phyloP scores from a whole-genome alignment of 1,284 basidiomycete genomes.

The Cutaneotrichosporon mucoides region DNA sequence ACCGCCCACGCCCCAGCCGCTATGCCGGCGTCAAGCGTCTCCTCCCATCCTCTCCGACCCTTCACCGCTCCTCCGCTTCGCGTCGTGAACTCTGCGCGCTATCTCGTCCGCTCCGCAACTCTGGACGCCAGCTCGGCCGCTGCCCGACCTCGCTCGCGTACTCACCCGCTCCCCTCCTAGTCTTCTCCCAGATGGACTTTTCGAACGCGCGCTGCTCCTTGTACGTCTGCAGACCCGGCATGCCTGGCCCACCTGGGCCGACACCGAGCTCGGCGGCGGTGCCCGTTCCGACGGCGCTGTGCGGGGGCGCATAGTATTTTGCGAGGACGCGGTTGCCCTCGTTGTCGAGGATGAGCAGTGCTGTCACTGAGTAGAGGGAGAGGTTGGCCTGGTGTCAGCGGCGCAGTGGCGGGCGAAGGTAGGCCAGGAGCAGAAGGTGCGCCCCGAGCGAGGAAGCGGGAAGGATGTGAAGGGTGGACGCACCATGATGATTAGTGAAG shows the following conservation, averaged over 20 bases:
- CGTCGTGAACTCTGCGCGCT: no score
- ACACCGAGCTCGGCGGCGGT: slow-evolving; percentile 50
- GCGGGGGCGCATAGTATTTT: slow-evolving; percentile 75
- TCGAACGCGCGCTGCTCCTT: slow-evolving; percentile 96
- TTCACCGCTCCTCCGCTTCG: no score
- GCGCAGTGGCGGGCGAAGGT: no score
- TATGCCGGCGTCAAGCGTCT: no score
- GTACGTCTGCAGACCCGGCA: slow-evolving; percentile 54
- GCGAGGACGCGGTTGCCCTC: slow-evolving; percentile 92
- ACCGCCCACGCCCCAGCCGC: no score
- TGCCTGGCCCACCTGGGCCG: slow-evolving; percentile 41
- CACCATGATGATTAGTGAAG: slow-evolving; percentile 8
- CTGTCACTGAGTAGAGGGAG: slow-evolving; percentile 77
- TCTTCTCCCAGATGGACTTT: slow-evolving; percentile 92
- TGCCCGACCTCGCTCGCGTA: slow-evolving; percentile 15
- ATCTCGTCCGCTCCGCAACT: no score
- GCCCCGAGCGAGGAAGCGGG: no score
- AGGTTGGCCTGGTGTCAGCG: slow-evolving; percentile 59
- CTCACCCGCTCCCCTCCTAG: slow-evolving; percentile 81
- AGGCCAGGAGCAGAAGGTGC: no score
- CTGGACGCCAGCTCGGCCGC: neutral
- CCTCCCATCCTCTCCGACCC: no score
- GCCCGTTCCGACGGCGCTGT: slow-evolving; percentile 52
- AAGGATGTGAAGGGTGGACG: no score
- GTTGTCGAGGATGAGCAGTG: slow-evolving; percentile 86